Conservation (phyloP, 345 rosid species). For the Aquilaria malaccensis region DNA sequence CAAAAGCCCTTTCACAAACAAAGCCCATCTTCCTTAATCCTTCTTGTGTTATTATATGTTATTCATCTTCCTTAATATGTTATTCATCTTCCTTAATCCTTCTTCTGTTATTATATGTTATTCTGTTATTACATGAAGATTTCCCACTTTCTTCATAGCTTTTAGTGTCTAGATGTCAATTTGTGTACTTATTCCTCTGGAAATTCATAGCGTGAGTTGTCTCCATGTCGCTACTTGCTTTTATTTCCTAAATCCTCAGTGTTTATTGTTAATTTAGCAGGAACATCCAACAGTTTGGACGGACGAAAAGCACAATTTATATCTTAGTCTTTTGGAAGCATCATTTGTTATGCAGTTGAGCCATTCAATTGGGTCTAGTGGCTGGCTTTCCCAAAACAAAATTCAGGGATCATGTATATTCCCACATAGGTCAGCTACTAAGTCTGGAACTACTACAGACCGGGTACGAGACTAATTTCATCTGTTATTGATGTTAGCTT, state of each 20-base stretch:
- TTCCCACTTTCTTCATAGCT: neutral
- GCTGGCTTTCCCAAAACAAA: conserved; percentile 12
- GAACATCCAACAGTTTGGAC: conserved; percentile 45
- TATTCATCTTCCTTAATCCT: no score
- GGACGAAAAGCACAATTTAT: conserved; percentile 52
- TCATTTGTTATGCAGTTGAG: conserved; percentile 53
- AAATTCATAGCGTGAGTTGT: neutral
- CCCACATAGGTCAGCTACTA: conserved; percentile 14
- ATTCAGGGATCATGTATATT: conserved; percentile 15
- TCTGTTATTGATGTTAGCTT: neutral
- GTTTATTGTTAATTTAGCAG: conserved; percentile 16
- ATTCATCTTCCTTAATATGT: no score
- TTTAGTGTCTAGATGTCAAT: neutral
- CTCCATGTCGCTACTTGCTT: neutral
- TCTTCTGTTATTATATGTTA: no score
- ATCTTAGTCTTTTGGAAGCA: conserved; percentile 44
- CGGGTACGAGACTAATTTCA: conserved; percentile 32
- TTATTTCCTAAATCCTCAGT: conserved; percentile 1
- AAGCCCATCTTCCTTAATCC: neutral
- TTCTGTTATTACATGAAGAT: neutral
- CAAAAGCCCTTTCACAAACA: neutral
- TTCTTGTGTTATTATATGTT: no score
- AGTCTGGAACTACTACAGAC: conserved; percentile 15
- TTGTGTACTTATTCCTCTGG: neutral
- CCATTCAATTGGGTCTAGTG: conserved; percentile 18